These are phyloP conservation scores for Penicillium sp. DNA, from an alignment of 2,329 filamentous ascomycete genomes.

Conservation along the genomic window DNA sequence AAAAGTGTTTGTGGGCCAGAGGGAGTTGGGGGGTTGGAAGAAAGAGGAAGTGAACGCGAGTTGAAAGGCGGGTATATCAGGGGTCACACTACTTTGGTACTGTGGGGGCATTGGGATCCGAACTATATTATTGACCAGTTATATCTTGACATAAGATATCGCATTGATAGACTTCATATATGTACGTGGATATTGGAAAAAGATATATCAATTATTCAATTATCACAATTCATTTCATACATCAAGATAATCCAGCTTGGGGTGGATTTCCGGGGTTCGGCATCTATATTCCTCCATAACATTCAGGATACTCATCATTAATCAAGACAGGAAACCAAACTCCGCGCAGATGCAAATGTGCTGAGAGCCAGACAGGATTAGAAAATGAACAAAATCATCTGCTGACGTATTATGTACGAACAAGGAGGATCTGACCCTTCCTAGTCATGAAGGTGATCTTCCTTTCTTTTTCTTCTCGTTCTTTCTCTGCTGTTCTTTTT, in stretches of 20 bases:
- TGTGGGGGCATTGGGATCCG: background rate
- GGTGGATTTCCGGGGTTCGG: background rate
- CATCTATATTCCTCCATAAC: background rate
- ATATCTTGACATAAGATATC: background rate
- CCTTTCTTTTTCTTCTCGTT: background rate
- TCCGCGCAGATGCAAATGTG: slow-evolving; percentile 3
- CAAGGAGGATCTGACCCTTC: background rate
- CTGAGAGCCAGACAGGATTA: background rate
- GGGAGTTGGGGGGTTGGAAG: background rate
- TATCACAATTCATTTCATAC: slow-evolving; percentile 1
- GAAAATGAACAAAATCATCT: background rate
- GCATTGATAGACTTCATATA: too few species aligned
- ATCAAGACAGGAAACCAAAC: background rate
- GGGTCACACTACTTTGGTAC: background rate
- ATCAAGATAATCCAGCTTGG: slow-evolving; percentile 1
- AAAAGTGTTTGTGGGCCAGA: background rate
- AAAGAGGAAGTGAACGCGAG: background rate
- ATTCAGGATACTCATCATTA: background rate
- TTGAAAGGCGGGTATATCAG: background rate
- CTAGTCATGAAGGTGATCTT: background rate
- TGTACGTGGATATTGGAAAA: background rate
- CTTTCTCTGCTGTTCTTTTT: background rate
- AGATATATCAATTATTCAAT: background rate
- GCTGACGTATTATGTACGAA: background rate
- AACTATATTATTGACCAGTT: background rate